phyloP scores from a whole-genome alignment of 441 rosid species.

The Euphorbia schlechtendalii region DNA sequence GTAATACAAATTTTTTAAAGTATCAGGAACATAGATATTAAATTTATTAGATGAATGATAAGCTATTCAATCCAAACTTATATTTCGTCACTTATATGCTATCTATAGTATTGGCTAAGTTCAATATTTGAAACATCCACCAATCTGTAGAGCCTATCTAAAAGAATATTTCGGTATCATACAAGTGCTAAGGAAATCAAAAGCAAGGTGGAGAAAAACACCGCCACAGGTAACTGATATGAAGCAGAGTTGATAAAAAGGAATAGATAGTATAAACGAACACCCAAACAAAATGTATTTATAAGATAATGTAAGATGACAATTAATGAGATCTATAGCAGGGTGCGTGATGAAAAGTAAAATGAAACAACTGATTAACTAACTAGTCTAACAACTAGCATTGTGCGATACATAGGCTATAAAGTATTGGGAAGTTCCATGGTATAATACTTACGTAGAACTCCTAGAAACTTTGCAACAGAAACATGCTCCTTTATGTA shows the following conservation, averaged over 20 bases:
- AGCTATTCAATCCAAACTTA: background rate
- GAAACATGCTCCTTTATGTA: constrained; percentile 52
- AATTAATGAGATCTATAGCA: background rate
- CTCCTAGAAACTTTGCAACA: constrained; percentile 47
- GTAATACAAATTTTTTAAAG: constrained; percentile 9
- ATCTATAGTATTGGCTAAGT: background rate
- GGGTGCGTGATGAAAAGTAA: background rate
- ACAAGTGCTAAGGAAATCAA: background rate
- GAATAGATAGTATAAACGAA: background rate
- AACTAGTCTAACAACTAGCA: background rate
- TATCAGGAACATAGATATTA: constrained; percentile 2
- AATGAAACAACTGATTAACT: background rate
- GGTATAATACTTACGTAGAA: constrained; percentile 48
- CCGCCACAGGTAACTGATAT: too few relatives aligned
- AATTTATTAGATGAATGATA: constrained; percentile 5
- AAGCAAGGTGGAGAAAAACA: background rate
- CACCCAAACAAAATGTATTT: background rate
- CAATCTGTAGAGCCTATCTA: background rate
- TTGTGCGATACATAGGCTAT: constrained; percentile 5
- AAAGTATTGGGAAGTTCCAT: constrained; percentile 20
- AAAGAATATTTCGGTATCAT: background rate
- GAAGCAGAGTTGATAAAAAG: too few relatives aligned
- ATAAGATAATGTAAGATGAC: background rate
- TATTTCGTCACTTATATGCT: background rate
- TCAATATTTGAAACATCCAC: background rate